Base-by-base conservation (phyloP, 768 basidiomycete genomes). In the Boletus barrowsii region DNA sequence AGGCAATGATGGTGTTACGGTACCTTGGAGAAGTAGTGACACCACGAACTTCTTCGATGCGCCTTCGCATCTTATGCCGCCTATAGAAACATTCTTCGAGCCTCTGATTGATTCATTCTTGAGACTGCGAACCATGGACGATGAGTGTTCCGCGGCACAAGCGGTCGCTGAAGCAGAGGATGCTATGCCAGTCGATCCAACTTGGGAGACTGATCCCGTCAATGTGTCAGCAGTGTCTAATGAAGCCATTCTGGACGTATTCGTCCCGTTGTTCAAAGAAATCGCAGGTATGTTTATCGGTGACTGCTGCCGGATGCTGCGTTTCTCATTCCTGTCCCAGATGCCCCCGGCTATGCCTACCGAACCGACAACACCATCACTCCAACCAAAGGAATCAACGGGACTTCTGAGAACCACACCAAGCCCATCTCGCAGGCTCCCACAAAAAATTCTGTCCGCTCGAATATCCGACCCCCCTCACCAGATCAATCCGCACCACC, bases 31-130 rank as follows among this genome's bases (percentile, higher is more conserved):
- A 59, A 73, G 69, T 65, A 78, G 70, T 57, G 77, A 76, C 48
- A 73, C 74, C 49, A 68, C 73, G 35, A 70, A 68, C 45, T 69
- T 86, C 36, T 87, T 92, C 61, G 79, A 84, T 59, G 79, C 79
- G 9, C 87, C 92, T 13, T 81, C 88, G 36, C 86, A 93, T 72
- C 78, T 90, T 44, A 78, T 88, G 66, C 90, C 93, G 14, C 83
- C 92, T 6, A 71, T 93, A 52, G 80, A 83, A 49, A 74, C 75
- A 29, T 70, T 96, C 43, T 96, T 90, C 68, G 83, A 87, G 35
- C 72, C 84, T 20, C 73, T 86, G 55, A 74, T 86, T 59, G 70
- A 75, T 47, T 73, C 77, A 30, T 78, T 86, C 63, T 68, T 79
- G 47, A 70, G 66, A 42, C 49, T 64, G 8, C 72, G 69, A 36